These are phyloP conservation scores for Trichoderma asperellum DNA, from an alignment of 2,329 filamentous ascomycete genomes.

Conservation along the genomic window DNA sequence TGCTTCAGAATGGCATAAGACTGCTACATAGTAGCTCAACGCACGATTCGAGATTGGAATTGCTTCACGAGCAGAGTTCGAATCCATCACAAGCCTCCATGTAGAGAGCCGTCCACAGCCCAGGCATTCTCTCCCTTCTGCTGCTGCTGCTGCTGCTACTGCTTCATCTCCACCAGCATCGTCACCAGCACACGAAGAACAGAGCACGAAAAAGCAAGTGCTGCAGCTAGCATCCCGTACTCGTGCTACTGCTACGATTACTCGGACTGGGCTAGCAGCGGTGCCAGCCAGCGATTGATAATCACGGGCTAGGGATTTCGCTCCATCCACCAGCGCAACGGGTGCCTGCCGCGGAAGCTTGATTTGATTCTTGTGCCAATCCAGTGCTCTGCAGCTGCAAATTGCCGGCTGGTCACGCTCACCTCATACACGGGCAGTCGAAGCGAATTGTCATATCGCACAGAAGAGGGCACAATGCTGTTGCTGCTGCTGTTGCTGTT, in stretches of 20 bases:
- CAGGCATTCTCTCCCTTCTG: background rate
- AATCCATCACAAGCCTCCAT: background rate
- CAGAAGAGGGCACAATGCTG: background rate
- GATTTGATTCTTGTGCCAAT: background rate
- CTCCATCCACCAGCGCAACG: conserved; percentile 13
- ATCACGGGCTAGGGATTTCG: background rate
- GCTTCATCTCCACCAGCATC: background rate
- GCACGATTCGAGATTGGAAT: background rate
- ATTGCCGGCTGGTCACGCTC: background rate
- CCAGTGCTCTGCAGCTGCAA: background rate
- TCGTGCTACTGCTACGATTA: background rate
- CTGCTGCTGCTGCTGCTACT: no score
- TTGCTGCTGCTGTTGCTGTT: no score
- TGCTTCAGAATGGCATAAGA: background rate
- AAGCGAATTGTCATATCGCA: background rate
- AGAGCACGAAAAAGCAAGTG: background rate
- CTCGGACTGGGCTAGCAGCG: background rate
- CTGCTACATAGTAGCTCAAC: background rate
- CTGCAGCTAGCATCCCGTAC: background rate
- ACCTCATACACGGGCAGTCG: background rate
- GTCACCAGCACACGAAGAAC: background rate
- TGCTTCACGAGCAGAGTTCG: background rate
- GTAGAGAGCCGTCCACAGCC: background rate
- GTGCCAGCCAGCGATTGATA: background rate
- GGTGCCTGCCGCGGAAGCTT: conserved; percentile 21